Percentiles rank a stretch among this genome's conserved stretches.
Conservation (phyloP, 2,329 filamentous ascomycete genomes). For the Cladophialophora carrionii region DNA sequence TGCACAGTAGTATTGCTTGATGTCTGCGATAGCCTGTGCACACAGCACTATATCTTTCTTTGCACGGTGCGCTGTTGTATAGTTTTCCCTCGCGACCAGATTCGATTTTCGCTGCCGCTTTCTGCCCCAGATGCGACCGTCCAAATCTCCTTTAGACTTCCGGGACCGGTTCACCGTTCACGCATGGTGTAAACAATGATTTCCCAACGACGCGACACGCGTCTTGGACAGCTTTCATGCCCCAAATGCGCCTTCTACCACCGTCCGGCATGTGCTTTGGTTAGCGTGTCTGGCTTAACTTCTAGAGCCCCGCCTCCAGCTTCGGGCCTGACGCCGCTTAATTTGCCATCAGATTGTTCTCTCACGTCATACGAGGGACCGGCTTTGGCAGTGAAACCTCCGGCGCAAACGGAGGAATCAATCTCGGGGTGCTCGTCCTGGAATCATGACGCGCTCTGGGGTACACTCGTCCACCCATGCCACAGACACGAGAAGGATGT, state of each 20-base stretch:
- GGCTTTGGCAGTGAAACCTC: not conserved
- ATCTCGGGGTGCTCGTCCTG: not conserved
- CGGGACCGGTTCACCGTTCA: not conserved
- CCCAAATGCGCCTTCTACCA: conserved; percentile 8
- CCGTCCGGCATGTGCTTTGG: not conserved
- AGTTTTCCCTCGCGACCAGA: not conserved
- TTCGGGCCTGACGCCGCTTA: conserved; percentile 23
- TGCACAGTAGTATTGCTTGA: not conserved
- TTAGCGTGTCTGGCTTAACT: conserved; percentile 13
- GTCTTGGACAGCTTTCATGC: conserved; percentile 7
- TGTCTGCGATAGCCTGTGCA: too few relatives aligned
- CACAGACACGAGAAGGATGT: not conserved
- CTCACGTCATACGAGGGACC: not conserved
- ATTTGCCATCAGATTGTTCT: conserved; percentile 24
- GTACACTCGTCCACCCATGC: not conserved
- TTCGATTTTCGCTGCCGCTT: not conserved
- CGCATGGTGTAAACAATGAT: conserved; percentile 28
- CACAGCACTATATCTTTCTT: not conserved
- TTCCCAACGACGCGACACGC: conserved; percentile 20
- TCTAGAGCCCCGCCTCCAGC: conserved; percentile 8
- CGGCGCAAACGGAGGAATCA: not conserved
- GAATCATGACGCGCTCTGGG: not conserved
- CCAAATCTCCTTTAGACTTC: conserved; percentile 23
- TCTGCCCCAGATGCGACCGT: not conserved
- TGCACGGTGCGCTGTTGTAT: not conserved